Base-by-base conservation (phyloP, 176 grass and related monocot species). In the Phoenix roebelenii region DNA sequence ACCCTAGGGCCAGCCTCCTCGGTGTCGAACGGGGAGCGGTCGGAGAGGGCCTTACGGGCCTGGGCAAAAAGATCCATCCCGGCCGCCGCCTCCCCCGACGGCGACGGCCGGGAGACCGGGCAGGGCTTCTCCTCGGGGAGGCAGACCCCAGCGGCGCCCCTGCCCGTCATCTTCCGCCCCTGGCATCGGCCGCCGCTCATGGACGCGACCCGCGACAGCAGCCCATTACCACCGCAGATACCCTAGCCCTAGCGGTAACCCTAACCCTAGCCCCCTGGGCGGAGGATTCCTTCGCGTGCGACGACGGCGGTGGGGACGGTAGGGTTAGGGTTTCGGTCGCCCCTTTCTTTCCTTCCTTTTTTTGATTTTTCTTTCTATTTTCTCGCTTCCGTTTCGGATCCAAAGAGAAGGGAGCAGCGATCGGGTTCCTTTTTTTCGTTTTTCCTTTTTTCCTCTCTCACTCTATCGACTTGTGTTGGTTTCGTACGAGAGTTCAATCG, bases 251-350 rank as follows among this genome's bases (percentile, higher is more conserved):
- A 52, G 12, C 14, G 16, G 10, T 3, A 22, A 23, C 50, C 5
- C 3, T n/a, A 59, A 49, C 19, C 26, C 29, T 63, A 60, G 59
- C 28, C 35, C 22, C 24, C 54, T 22, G 18, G 65, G 59, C 35
- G 63, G 23, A n/a, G 71, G 26, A 68, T 63, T 80, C 76, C 5
- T 30, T 30, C 73, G 7, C 26, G 74, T 72, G 58, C 77, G 48
- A 55, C 80, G 76, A 64, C 60, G 75, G 49, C 14, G 61, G 64
- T 12, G 64, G 69, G 60, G 63, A 62, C 58, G 66, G 72, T 98
- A 85, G 93, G 84, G 94, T 85, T 92, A 92, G 88, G 88, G 88
- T 96, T 96, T 88, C 76, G 83, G 39, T 28, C 5, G 23, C 23
- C 15, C 57, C 25, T 5, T 28, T 26, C 25, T 30, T 5, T 16